Conservation (phyloP, 306 rosid species). For the Oemleria cerasiformis region DNA sequence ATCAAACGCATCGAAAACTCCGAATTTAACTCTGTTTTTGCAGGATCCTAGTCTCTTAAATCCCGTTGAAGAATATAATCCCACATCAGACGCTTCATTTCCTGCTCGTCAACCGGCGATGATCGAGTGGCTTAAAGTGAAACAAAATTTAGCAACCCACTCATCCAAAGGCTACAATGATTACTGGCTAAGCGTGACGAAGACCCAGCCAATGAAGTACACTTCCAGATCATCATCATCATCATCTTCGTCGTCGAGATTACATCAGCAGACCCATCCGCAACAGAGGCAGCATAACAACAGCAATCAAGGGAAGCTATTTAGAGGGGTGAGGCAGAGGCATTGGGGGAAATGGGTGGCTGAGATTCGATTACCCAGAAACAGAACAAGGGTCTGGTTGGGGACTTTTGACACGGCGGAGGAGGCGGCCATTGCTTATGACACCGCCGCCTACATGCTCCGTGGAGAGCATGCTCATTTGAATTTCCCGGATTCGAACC, state of each 20-base stretch:
- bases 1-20: constrained; percentile 35
- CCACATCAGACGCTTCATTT: constrained; percentile 9
- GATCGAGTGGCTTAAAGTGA: constrained; percentile 39
- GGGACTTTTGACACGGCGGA: constrained; percentile 90
- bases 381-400: constrained; percentile 84
- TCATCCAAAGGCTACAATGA: constrained; percentile 44
- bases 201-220: constrained; percentile 68
- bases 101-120: constrained; percentile 22
- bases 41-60: constrained; percentile 43
- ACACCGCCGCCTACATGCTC: constrained; percentile 85
- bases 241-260: neutral
- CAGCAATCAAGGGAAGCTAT: constrained; percentile 42
- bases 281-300: constrained; percentile 4
- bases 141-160: constrained; percentile 22
- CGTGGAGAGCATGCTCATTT: constrained; percentile 82
- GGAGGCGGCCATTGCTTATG: constrained; percentile 91
- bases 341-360: constrained; percentile 99
- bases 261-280: constrained; percentile 11
- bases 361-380: constrained; percentile 86
- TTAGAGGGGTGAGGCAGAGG: constrained; percentile 89
- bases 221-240: constrained; percentile 33
- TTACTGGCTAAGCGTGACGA: constrained; percentile 58
- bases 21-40: constrained; percentile 63
- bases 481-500: constrained; percentile 75
- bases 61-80: constrained; percentile 4